Base-by-base conservation (phyloP, 2,329 filamentous ascomycete genomes). In the Fusarium sp. region DNA sequence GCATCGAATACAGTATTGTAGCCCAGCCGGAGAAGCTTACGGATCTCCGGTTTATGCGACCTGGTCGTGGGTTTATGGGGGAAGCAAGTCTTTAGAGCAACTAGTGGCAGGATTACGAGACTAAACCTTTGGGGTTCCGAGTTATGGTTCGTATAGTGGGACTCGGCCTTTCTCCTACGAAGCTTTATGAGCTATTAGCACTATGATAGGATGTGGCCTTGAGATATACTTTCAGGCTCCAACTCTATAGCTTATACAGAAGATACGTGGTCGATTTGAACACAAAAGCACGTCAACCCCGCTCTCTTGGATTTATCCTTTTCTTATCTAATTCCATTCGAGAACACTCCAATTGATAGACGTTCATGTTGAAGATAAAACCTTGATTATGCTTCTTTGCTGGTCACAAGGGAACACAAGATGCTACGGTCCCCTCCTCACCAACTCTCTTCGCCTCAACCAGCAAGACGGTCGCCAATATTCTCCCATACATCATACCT, bases 261-360 rank as follows among this genome's bases (percentile, higher is more conserved):
- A 20, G 6, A 24, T 10, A 34, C 6, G 12, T 51, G 30, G n/a
- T n/a, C 6, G 8, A 10, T 34, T 20, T 10, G 3, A 51, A 51
- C 48, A 20, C 12, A 34, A 34, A 7, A 24, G 3, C 22, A 34
- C 3, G 17, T 24, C 2, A 51, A 4, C 5, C 48, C 12, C 8
- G 12, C 12, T n/a, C 15, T 24, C 17, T 34, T 34, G 8, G 2
- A 18, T 51, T 18, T 6, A 6, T 20, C 3, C 28, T 2, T 18
- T 14, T 6, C 14, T 30, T 3, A 17, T 7, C 4, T 8, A 4
- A 8, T 15, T 30, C 18, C 7, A 4, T 30, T 7, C 1, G 1
- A 1, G 17, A 0, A 5, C 17, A 36, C 8, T 36, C 17, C 34
- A 36, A 2, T 36, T 10, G 1, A 36, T 0, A 36, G 4, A 36